Conservation (phyloP, 176 grass and related monocot species). For the Chloris gayana region DNA sequence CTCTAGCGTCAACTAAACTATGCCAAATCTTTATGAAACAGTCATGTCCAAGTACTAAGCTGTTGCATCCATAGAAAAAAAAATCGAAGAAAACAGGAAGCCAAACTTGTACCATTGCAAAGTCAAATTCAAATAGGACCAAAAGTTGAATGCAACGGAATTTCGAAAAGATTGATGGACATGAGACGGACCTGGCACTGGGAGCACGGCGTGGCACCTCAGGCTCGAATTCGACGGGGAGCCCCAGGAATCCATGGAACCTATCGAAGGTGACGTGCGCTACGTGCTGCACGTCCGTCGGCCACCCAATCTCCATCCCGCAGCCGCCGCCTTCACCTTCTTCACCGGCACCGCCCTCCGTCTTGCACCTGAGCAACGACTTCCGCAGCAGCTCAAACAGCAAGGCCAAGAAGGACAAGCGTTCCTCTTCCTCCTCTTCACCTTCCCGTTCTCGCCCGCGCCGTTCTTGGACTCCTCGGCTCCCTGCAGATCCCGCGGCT, state of each 20-base stretch:
- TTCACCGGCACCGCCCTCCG: slow-evolving; percentile 24
- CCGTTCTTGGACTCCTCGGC: slow-evolving; percentile 9
- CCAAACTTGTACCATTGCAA: neutral
- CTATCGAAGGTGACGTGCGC: slow-evolving; percentile 95
- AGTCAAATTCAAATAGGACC: slow-evolving; percentile 13
- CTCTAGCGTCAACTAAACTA: neutral
- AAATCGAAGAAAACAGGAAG: neutral
- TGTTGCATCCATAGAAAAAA: neutral
- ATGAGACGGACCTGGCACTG: slow-evolving; percentile 75
- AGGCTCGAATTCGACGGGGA: slow-evolving; percentile 97
- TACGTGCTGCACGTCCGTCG: slow-evolving; percentile 90
- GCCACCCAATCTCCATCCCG: slow-evolving; percentile 90
- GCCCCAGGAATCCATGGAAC: slow-evolving; percentile 92
- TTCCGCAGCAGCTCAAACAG: slow-evolving; percentile 73
- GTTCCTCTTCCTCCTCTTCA: slow-evolving; percentile 44
- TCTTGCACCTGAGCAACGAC: slow-evolving; percentile 72
- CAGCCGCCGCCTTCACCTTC: slow-evolving; percentile 12
- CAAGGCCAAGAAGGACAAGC: slow-evolving; percentile 80
- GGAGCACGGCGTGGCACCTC: slow-evolving; percentile 80
- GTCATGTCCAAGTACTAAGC: neutral
- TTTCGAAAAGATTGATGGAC: neutral
- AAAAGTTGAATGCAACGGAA: neutral
- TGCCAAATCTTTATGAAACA: neutral
- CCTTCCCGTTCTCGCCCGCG: neutral
- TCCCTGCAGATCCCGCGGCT: slow-evolving; percentile 31